phyloP scores from a whole-genome alignment of 805 yeast species.

The Millerozyma acaciae region DNA sequence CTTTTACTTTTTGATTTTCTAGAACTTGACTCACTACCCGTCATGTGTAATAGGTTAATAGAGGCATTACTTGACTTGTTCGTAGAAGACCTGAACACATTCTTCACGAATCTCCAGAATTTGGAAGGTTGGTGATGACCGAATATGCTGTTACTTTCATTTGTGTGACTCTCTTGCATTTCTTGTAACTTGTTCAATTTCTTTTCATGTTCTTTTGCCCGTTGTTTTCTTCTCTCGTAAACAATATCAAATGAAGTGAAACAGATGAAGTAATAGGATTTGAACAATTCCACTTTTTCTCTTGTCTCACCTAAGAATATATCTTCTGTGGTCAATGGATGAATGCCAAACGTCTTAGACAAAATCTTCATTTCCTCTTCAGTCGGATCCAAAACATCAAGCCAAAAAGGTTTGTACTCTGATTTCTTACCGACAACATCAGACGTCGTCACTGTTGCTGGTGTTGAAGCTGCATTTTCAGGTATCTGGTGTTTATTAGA shows the following conservation, averaged over 20 bases:
- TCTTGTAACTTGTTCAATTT: constrained; percentile 36
- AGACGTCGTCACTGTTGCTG: constrained; percentile 11
- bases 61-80: constrained; percentile 1
- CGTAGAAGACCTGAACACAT: constrained; percentile 7
- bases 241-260: constrained; percentile 64
- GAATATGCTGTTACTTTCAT: constrained; percentile 15
- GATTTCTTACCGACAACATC: constrained; percentile 6
- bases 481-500: no score
- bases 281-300: constrained; percentile 91
- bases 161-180: constrained; percentile 20
- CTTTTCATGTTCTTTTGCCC: constrained; percentile 44
- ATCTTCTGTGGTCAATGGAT: constrained; percentile 95
- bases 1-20: constrained; percentile 25
- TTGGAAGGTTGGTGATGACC: constrained; percentile 14
- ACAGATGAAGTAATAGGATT: constrained; percentile 87
- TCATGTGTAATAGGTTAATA: constrained; percentile 1
- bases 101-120: constrained; percentile 12
- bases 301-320: constrained; percentile 89
- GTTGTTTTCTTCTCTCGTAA: constrained; percentile 59
- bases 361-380: constrained; percentile 95
- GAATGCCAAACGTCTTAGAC: constrained; percentile 88
- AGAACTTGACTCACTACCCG: constrained; percentile 13
- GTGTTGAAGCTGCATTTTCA: constrained; percentile 4
- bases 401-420: constrained; percentile 58
- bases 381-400: constrained; percentile 87